A percentile compares a stretch with the other conserved stretches of the same genome.
Conservation (phyloP, 306 rosid genomes). For the Rosa persica region DNA sequence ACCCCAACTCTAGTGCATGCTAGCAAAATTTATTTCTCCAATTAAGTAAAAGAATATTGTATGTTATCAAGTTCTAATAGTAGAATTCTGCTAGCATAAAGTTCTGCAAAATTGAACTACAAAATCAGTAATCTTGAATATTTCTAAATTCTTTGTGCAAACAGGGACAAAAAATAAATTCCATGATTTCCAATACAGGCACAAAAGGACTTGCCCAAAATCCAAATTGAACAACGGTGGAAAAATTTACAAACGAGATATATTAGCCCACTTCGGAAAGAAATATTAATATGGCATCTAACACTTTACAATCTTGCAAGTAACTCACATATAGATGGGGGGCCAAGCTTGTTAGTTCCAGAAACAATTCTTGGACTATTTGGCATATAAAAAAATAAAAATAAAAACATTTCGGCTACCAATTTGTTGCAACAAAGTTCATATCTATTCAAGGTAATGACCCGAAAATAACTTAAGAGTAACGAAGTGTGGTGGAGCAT, state of each 20-base stretch:
- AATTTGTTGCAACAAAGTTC: not conserved
- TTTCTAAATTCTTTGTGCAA: not conserved
- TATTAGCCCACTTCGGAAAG: not conserved
- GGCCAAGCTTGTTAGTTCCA: not conserved
- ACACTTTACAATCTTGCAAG: not conserved
- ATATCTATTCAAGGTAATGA: not conserved
- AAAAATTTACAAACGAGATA: not conserved
- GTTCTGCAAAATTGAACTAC: not conserved
- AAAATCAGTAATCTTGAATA: not conserved
- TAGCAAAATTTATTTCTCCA: conserved; percentile 14
- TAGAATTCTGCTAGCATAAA: not conserved
- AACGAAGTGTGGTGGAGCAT: not conserved
- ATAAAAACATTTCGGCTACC: not conserved
- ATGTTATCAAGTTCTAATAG: not conserved
- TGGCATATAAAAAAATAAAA: not conserved
- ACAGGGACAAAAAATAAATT: not conserved
- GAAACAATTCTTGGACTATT: not conserved
- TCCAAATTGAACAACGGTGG: not conserved
- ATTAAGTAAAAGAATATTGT: not conserved
- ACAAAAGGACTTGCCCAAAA: not conserved
- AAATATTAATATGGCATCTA: not conserved
- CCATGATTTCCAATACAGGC: not conserved
- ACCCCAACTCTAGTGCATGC: conserved; percentile 20
- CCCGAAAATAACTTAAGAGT: not conserved
- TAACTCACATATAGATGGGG: not conserved